Evolutionary conservation across 768 basidiomycete genomes (phyloP), one percentile per base, ranked within the genome.

Genomic region (Phaeotremella fagi): DNA sequence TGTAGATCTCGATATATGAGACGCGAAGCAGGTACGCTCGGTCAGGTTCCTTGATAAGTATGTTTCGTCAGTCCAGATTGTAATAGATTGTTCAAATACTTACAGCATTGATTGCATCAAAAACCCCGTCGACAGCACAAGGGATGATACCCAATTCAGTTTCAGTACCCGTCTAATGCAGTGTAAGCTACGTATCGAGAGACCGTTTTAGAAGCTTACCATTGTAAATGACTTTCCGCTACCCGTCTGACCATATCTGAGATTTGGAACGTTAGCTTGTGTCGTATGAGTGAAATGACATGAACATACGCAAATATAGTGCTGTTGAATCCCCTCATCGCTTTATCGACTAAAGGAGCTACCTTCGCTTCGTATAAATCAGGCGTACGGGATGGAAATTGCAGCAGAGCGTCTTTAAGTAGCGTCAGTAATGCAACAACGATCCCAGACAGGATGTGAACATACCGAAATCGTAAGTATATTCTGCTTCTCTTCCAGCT

Each of bases 1-100:
- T 74, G 51, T 74, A 72, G 29, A 74, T 74, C 48, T 74, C 72
- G 37, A 74, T 61, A 48, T 74, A 74, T 7, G 72, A 74, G 9
- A 71, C 72, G 28, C 72, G 53, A 6, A 74, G 56, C 18, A 74
- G 58, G 37, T 61, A 74, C 2, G 69, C 69, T 22, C 72, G 54
- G 23, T 65, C 65, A 20, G 57, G 56, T 26, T 74, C 70, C 71
- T 72, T 43, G 33, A 35, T 35, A n/a, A 9, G 15, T 20, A 41
- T 2, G 9, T 25, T 60, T 28, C 51, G 49, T 37, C 3, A 16
- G 9, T 22, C n/a, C 15, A 4, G 24, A 3, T 1, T 7, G n/a
- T 12, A 20, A 15, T 18, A 4, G 25, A 23, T 22, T 3, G n/a
- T n/a, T n/a, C n/a, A n/a, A n/a, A 48, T 2, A 48, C 70, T 46